These are phyloP conservation scores for Parathielavia appendiculata DNA, from an alignment of 495 filamentous ascomycete species.

Conservation along the genomic window DNA sequence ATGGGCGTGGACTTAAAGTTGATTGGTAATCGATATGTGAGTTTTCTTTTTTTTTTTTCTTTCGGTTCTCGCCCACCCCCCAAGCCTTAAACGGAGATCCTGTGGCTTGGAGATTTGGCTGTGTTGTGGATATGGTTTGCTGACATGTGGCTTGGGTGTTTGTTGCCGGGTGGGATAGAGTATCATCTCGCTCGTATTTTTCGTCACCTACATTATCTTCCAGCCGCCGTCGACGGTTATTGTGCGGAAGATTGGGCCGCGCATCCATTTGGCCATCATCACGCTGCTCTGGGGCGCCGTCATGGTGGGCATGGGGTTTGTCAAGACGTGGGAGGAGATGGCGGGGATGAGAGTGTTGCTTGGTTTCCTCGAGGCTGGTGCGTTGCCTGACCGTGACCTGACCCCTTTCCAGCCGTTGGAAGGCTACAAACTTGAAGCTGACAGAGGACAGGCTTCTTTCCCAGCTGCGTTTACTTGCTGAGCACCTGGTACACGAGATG, in stretches of 20 bases:
- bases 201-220: conserved; percentile 59
- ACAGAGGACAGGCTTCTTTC: conserved; percentile 47
- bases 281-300: conserved; percentile 43
- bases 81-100: no score
- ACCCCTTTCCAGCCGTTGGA: not conserved
- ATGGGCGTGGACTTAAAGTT: conserved; percentile 53
- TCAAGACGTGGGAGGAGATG: conserved; percentile 46
- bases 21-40: conserved; percentile 35
- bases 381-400: conserved; percentile 5
- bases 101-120: no score
- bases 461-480: conserved; percentile 57
- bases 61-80: no score
- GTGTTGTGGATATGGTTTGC: not conserved
- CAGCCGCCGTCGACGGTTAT: conserved; percentile 56
- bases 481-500: conserved; percentile 61
- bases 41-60: conserved; percentile 3
- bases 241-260: conserved; percentile 56
- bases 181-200: conserved; percentile 60
- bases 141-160: not conserved
- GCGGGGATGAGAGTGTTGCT: conserved; percentile 53
- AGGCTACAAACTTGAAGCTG: not conserved
- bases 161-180: conserved; percentile 33
- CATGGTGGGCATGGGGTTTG: conserved; percentile 63
- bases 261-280: conserved; percentile 51
- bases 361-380: conserved; percentile 59